A percentile compares a stretch with the other conserved stretches of the same genome.
These are phyloP conservation scores for Tephrocybe sp. DNA, from an alignment of 768 basidiomycete species.

Conservation along the genomic window DNA sequence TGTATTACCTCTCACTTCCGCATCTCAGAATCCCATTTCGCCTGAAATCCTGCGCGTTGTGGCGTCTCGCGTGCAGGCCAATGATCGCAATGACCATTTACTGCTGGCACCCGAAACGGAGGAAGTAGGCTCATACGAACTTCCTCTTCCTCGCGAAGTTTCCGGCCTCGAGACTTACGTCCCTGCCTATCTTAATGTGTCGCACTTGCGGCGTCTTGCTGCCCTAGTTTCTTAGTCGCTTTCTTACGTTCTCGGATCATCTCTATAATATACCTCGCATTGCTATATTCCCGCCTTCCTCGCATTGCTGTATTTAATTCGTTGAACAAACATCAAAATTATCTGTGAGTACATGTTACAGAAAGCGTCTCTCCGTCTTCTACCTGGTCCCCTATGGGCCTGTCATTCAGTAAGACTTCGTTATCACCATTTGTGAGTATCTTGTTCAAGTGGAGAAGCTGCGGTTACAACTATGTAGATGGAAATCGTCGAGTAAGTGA, in stretches of 20 bases:
- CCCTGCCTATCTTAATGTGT: constrained; percentile 87
- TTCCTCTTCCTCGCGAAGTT: constrained; percentile 92
- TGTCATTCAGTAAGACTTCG: constrained; percentile 45
- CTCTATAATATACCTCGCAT: constrained; percentile 48
- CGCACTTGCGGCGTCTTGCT: constrained; percentile 84
- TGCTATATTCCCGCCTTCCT: constrained; percentile 41
- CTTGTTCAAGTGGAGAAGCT: constrained; percentile 45
- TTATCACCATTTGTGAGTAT: constrained; percentile 24
- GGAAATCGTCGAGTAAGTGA: not conserved
- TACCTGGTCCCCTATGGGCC: constrained; percentile 46
- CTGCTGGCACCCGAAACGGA: constrained; percentile 95
- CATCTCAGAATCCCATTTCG: constrained; percentile 98
- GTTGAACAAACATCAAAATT: constrained; percentile 5
- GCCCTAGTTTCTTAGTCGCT: constrained; percentile 71
- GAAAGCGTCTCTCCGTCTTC: constrained; percentile 49
- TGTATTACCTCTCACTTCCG: constrained; percentile 12
- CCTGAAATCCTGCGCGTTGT: constrained; percentile 97
- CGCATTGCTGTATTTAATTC: constrained; percentile 36
- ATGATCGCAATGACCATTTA: constrained; percentile 96
- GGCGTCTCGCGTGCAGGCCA: constrained; percentile 91
- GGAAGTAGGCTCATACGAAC: constrained; percentile 94
- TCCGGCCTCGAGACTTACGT: constrained; percentile 96
- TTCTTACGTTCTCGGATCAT: constrained; percentile 19
- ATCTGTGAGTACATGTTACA: constrained; percentile 6
- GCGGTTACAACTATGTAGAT: not conserved